Evolutionary conservation across 1,139 yeast genomes (phyloP).

Genomic region (Blastobotrys indianensis): DNA sequence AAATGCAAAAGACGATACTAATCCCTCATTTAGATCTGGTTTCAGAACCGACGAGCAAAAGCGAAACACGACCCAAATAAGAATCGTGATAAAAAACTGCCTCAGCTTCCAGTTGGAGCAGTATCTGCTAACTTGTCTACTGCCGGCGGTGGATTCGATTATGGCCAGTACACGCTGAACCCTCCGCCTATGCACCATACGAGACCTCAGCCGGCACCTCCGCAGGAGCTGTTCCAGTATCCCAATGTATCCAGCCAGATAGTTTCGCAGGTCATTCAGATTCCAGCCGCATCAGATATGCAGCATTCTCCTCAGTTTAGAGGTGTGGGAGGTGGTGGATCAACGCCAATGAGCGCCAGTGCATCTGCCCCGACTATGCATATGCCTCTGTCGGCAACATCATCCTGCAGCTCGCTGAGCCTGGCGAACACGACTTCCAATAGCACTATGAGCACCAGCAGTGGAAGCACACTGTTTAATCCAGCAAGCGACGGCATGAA

Average conservation of each 20-base stretch:
- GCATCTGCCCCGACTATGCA: constrained; percentile 1
- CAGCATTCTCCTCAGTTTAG: constrained; percentile 6
- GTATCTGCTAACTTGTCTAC: too few relatives aligned
- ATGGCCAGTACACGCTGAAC: constrained; percentile 11
- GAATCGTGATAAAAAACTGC: too few relatives aligned
- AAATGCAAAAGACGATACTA: neutral
- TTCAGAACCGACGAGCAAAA: constrained; percentile 31
- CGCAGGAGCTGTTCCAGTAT: constrained; percentile 5
- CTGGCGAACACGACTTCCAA: neutral
- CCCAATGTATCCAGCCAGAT: constrained; percentile 12
- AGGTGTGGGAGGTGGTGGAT: neutral
- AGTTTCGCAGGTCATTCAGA: constrained; percentile 15
- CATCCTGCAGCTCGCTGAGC: constrained; percentile 1
- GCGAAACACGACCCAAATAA: constrained; percentile 17
- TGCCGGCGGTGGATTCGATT: neutral
- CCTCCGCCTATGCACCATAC: constrained; percentile 13
- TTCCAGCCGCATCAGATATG: constrained; percentile 11
- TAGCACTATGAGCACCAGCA: neutral
- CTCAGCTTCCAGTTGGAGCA: too few relatives aligned
- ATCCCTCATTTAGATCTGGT: constrained; percentile 27
- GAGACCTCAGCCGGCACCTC: constrained; percentile 9
- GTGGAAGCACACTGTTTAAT: neutral
- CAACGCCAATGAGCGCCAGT: constrained; percentile 7
- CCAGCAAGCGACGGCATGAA: neutral
- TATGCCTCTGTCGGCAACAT: constrained; percentile 1